These are phyloP conservation scores for Claviceps sp. DNA, from an alignment of 2,329 filamentous ascomycete genomes.

Conservation along the genomic window DNA sequence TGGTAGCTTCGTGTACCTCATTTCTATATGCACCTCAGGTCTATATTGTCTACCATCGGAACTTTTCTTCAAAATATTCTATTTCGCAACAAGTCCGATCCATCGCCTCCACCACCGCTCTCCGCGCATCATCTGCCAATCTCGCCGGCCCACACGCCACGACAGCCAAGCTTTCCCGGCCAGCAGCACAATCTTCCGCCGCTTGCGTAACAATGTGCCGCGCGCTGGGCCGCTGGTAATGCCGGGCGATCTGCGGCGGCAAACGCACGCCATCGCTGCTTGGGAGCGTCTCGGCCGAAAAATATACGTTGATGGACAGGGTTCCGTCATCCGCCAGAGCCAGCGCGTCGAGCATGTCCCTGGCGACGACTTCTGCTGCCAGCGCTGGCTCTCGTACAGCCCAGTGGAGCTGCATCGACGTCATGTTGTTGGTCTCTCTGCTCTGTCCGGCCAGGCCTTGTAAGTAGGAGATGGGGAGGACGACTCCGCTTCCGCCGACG, in stretches of 20 bases:
- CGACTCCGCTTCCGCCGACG: constrained; percentile 32
- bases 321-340: constrained; percentile 10
- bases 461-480: constrained; percentile 27
- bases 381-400: constrained; percentile 28
- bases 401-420: constrained; percentile 26
- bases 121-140: constrained; percentile 30
- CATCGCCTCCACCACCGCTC: constrained; percentile 20
- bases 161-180: constrained; percentile 21
- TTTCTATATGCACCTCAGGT: not conserved
- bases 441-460: constrained; percentile 11
- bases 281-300: constrained; percentile 14
- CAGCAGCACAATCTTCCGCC: constrained; percentile 10
- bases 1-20: not conserved
- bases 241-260: constrained; percentile 9
- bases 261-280: constrained; percentile 5
- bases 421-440: constrained; percentile 5
- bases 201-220: constrained; percentile 16
- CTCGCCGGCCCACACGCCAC: constrained; percentile 30
- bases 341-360: constrained; percentile 18
- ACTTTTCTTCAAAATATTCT: constrained; percentile 9
- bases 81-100: constrained; percentile 10
- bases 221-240: constrained; percentile 21
- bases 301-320: constrained; percentile 23
- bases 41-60: constrained; percentile 6
- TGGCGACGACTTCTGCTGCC: constrained; percentile 19